Percentiles rank a stretch among this genome's conserved stretches.
Evolutionary conservation across 192 early-diverging fungal genomes (phyloP).

Genomic region (Geosiphon pyriformis): DNA sequence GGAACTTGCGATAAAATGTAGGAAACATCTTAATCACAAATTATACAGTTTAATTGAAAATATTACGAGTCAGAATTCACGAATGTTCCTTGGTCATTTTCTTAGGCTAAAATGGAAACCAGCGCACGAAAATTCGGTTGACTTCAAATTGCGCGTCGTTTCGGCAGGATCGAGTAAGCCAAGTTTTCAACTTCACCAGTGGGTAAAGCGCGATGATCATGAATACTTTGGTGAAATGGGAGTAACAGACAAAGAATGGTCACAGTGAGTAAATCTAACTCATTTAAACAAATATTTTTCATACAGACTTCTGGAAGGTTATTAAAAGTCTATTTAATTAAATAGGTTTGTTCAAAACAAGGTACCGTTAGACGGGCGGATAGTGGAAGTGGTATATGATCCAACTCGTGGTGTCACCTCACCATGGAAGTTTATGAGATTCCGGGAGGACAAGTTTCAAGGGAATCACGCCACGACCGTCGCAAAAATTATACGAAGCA

Average conservation of each 20-base stretch:
- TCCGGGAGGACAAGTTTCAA: slow-evolving; percentile 73
- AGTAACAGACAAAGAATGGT: slow-evolving; percentile 53
- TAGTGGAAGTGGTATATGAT: slow-evolving; percentile 63
- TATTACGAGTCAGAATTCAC: too few relatives aligned
- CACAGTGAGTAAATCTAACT: slow-evolving; percentile 25
- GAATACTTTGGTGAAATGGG: slow-evolving; percentile 45
- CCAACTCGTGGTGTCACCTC: slow-evolving; percentile 34
- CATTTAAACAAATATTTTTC: background rate
- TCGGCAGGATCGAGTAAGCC: slow-evolving; percentile 34
- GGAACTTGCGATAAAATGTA: slow-evolving; percentile 71
- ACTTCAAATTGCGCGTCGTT: slow-evolving; percentile 55
- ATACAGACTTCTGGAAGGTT: background rate
- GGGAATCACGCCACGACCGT: slow-evolving; percentile 64
- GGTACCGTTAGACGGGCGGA: slow-evolving; percentile 42
- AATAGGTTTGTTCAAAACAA: slow-evolving; percentile 28
- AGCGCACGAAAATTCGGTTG: slow-evolving; percentile 72
- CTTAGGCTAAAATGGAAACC: slow-evolving; percentile 85
- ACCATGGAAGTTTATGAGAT: slow-evolving; percentile 69
- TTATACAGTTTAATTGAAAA: background rate
- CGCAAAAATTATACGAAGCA: slow-evolving; percentile 58
- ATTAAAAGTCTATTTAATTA: background rate
- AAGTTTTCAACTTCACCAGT: slow-evolving; percentile 44
- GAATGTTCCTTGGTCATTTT: background rate
- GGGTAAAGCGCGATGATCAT: slow-evolving; percentile 35
- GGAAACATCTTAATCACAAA: background rate